Conservation (phyloP, 345 rosid species). For the Syzygium jambos region DNA sequence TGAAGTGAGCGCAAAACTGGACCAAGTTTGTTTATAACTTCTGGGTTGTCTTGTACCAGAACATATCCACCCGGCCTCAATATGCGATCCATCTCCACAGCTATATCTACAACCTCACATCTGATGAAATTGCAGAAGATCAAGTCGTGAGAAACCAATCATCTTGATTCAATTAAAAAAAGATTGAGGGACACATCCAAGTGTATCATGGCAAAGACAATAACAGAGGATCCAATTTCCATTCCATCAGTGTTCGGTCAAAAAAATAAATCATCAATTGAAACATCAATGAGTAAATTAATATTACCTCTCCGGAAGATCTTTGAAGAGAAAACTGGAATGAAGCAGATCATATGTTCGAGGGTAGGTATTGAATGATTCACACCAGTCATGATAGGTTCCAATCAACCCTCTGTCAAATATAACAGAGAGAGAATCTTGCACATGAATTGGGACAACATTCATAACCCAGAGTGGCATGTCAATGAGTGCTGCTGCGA, state of each 20-base stretch:
- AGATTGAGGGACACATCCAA: background rate
- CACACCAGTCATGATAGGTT: slow-evolving; percentile 87
- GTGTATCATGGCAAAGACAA: background rate
- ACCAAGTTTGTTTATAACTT: slow-evolving; percentile 42
- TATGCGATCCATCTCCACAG: slow-evolving; percentile 69
- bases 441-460: slow-evolving; percentile 55
- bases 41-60: slow-evolving; percentile 63
- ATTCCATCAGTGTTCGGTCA: background rate
- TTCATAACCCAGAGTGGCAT: slow-evolving; percentile 88
- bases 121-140: slow-evolving; percentile 21
- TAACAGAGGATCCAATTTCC: background rate
- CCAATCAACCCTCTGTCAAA: slow-evolving; percentile 86
- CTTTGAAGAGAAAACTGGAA: slow-evolving; percentile 56
- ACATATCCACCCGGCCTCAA: slow-evolving; percentile 77
- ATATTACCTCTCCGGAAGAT: slow-evolving; percentile 40
- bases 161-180: background rate
- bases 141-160: background rate
- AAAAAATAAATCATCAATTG: background rate
- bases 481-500: slow-evolving; percentile 69
- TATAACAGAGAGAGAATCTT: slow-evolving; percentile 56
- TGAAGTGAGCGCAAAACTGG: slow-evolving; percentile 45
- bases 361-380: slow-evolving; percentile 77
- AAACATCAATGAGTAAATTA: background rate
- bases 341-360: slow-evolving; percentile 83
- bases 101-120: slow-evolving; percentile 49